These are phyloP conservation scores for Gossypium trilobum DNA, from an alignment of 441 rosid species.

Conservation along the genomic window DNA sequence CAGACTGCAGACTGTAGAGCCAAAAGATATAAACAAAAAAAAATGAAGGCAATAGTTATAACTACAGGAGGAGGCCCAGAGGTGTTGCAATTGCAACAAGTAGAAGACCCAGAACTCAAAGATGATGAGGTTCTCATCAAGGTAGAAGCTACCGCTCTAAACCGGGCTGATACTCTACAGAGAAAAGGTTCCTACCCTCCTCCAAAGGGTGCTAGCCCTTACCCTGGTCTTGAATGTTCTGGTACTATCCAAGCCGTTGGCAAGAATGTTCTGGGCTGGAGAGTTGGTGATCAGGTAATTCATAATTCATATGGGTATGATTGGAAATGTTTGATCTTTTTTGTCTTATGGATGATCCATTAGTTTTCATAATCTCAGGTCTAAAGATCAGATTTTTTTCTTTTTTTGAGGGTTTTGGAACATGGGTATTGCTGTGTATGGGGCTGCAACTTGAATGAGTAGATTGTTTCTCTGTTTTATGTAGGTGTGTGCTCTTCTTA, in stretches of 20 bases:
- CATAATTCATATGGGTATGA: background rate
- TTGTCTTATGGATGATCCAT: background rate
- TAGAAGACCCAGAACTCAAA: conserved; percentile 51
- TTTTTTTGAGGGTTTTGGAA: background rate
- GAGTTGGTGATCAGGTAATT: conserved; percentile 61
- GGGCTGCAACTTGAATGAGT: background rate
- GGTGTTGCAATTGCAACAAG: conserved; percentile 59
- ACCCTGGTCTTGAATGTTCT: conserved; percentile 74
- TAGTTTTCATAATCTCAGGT: background rate
- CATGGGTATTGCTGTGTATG: background rate
- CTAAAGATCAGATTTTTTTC: background rate
- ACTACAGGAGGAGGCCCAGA: conserved; percentile 59
- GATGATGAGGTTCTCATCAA: conserved; percentile 66
- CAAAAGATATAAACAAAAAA: background rate
- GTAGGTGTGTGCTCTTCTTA: conserved; percentile 14
- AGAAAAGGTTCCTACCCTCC: conserved; percentile 58
- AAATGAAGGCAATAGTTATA: conserved; percentile 70
- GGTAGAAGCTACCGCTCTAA: conserved; percentile 63
- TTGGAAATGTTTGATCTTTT: background rate
- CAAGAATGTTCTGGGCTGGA: conserved; percentile 57
- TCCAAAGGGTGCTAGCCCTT: conserved; percentile 63
- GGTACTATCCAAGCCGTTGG: conserved; percentile 59
- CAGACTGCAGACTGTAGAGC: background rate
- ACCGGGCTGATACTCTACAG: conserved; percentile 64
- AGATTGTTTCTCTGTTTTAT: background rate